phyloP scores from a whole-genome alignment of 331 rosid species.

The Prunus yedoensis region DNA sequence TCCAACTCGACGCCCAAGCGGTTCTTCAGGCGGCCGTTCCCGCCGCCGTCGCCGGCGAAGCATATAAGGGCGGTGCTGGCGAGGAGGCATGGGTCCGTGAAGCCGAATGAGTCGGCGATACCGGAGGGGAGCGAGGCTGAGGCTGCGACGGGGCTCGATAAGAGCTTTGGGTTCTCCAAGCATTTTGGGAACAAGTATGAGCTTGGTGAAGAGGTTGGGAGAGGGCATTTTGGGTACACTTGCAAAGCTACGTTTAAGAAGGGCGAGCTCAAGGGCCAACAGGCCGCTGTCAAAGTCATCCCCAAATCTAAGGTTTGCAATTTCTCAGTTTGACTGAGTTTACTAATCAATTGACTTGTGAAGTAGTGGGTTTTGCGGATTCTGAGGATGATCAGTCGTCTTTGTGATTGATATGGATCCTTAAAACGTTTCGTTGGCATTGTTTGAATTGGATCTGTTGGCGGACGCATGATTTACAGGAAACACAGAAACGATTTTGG shows the following conservation, averaged over 20 bases:
- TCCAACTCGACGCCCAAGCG: constrained; percentile 62
- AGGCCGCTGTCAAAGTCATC: constrained; percentile 83
- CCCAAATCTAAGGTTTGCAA: constrained; percentile 72
- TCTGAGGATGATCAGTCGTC: background rate
- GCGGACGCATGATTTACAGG: background rate
- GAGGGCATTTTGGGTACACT: constrained; percentile 92
- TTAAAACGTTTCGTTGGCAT: background rate
- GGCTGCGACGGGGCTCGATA: constrained; percentile 55
- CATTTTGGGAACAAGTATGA: constrained; percentile 71
- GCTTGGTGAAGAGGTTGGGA: constrained; percentile 80
- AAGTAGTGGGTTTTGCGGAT: background rate
- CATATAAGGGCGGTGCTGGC: constrained; percentile 70
- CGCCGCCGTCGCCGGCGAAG: constrained; percentile 96
- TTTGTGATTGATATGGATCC: background rate
- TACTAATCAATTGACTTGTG: background rate
- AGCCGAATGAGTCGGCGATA: constrained; percentile 68
- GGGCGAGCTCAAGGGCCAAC: constrained; percentile 69
- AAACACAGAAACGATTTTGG: background rate
- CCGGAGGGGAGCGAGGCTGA: constrained; percentile 70
- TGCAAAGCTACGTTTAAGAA: constrained; percentile 71
- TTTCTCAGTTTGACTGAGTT: background rate
- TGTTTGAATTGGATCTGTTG: constrained; percentile 20
- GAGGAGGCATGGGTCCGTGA: constrained; percentile 76
- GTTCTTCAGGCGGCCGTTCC: constrained; percentile 63
- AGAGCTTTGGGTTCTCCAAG: constrained; percentile 90